A percentile compares a stretch with the other conserved stretches of the same genome.
phyloP scores from a whole-genome alignment of 768 basidiomycete genomes.

The Auricularia sp. region DNA sequence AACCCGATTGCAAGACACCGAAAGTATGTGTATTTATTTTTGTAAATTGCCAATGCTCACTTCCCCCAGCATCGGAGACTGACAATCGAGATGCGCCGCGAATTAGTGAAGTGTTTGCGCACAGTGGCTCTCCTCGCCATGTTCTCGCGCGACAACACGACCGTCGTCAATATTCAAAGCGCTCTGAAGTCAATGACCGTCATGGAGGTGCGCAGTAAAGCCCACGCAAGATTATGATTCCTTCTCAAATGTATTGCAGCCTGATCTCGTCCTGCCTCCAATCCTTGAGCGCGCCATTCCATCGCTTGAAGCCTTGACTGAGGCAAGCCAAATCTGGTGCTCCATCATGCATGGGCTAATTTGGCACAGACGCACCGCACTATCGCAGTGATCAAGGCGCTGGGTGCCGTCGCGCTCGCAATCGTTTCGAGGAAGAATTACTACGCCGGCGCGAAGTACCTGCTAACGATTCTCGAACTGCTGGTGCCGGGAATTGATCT shows the following conservation, averaged over 20 bases:
- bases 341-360: constrained; percentile 5
- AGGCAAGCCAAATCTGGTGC: constrained; percentile 34
- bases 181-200: constrained; percentile 73
- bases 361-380: constrained; percentile 64
- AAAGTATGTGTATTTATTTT: constrained; percentile 22
- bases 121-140: constrained; percentile 81
- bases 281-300: constrained; percentile 78
- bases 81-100: constrained; percentile 67
- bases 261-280: constrained; percentile 72
- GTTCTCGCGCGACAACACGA: constrained; percentile 74
- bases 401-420: constrained; percentile 70
- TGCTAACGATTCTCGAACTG: constrained; percentile 69
- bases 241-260: constrained; percentile 16
- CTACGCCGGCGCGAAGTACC: constrained; percentile 72
- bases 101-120: constrained; percentile 71
- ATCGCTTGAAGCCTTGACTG: constrained; percentile 78
- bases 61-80: constrained; percentile 54
- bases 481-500: constrained; percentile 82
- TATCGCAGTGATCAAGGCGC: constrained; percentile 73
- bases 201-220: constrained; percentile 37
- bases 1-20: constrained; percentile 73
- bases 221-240: neutral
- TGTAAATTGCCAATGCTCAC: constrained; percentile 1
- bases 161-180: constrained; percentile 65
- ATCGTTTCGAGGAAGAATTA: constrained; percentile 72